These are phyloP conservation scores for Lentinus brumalis DNA, from an alignment of 768 basidiomycete genomes.

Conservation along the genomic window DNA sequence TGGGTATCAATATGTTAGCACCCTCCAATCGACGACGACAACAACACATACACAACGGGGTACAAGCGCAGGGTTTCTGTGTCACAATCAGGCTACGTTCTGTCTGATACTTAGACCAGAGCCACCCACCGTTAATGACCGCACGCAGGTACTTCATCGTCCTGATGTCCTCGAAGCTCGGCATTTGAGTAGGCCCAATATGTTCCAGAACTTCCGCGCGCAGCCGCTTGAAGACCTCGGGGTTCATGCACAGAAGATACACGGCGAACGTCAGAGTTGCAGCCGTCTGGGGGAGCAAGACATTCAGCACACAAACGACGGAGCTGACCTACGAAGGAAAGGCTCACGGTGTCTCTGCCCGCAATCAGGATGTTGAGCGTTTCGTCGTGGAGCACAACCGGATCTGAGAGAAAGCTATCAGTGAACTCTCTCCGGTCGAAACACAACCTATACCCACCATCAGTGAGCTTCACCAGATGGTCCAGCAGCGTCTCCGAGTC, in stretches of 20 bases:
- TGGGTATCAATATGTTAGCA: neutral
- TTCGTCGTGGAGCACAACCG: conserved; percentile 34
- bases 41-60: conserved; percentile 31
- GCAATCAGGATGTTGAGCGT: conserved; percentile 38
- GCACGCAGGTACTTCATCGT: conserved; percentile 38
- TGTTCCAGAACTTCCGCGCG: conserved; percentile 36
- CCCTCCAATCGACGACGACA: neutral
- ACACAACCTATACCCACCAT: conserved; percentile 30
- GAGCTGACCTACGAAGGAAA: neutral
- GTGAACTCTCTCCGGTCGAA: neutral
- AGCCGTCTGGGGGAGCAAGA: conserved; percentile 28
- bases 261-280: conserved; percentile 35
- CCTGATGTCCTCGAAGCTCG: conserved; percentile 36
- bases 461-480: conserved; percentile 40
- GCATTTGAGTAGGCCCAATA: conserved; percentile 30
- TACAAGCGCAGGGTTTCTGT: conserved; percentile 47
- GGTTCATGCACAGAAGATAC: conserved; percentile 36
- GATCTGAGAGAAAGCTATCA: conserved; percentile 23
- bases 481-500: conserved; percentile 43
- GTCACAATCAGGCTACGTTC: neutral
- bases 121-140: conserved; percentile 35
- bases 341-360: conserved; percentile 35
- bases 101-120: neutral
- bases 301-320: too few species aligned
- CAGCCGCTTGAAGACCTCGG: conserved; percentile 32